These are phyloP conservation scores for Obelidium mucronatum DNA, from an alignment of 192 early-diverging fungal genomes.

Conservation along the genomic window DNA sequence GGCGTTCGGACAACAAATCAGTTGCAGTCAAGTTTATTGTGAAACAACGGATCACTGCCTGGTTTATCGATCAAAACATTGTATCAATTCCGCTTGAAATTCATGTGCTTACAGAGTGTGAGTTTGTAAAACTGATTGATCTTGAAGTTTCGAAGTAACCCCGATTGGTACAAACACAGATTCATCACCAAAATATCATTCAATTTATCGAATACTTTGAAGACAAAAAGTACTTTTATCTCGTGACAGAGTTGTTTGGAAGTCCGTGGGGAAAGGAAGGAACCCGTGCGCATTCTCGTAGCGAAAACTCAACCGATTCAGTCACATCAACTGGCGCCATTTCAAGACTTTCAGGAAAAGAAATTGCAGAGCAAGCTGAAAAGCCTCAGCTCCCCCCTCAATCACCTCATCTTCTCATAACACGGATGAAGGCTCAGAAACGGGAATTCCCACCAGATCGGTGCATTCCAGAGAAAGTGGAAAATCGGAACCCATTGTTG, in stretches of 20 bases:
- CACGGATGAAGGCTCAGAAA: too few relatives aligned
- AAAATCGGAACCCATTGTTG: too few relatives aligned
- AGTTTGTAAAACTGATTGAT: too few relatives aligned
- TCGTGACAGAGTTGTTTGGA: constrained; percentile 61
- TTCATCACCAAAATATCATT: constrained; percentile 51
- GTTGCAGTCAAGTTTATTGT: constrained; percentile 65
- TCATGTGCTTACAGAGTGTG: constrained; percentile 53
- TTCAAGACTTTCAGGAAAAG: too few relatives aligned
- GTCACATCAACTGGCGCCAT: too few relatives aligned
- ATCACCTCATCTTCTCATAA: too few relatives aligned
- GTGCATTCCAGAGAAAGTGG: too few relatives aligned
- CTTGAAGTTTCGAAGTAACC: neutral
- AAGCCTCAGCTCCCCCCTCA: too few relatives aligned
- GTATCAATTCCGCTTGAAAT: constrained; percentile 55
- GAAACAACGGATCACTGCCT: constrained; percentile 47
- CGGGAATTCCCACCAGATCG: too few relatives aligned
- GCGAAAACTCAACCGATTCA: too few relatives aligned
- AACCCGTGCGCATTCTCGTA: too few relatives aligned
- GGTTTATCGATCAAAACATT: constrained; percentile 46
- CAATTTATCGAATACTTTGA: constrained; percentile 49
- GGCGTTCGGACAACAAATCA: constrained; percentile 29
- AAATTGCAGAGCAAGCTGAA: too few relatives aligned
- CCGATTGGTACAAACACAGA: constrained; percentile 18
- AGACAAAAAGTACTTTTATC: constrained; percentile 55
- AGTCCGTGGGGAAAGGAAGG: constrained; percentile 11